These are phyloP conservation scores for Cryphonectria japonica DNA, from an alignment of 2,329 filamentous ascomycete genomes.

Conservation along the genomic window DNA sequence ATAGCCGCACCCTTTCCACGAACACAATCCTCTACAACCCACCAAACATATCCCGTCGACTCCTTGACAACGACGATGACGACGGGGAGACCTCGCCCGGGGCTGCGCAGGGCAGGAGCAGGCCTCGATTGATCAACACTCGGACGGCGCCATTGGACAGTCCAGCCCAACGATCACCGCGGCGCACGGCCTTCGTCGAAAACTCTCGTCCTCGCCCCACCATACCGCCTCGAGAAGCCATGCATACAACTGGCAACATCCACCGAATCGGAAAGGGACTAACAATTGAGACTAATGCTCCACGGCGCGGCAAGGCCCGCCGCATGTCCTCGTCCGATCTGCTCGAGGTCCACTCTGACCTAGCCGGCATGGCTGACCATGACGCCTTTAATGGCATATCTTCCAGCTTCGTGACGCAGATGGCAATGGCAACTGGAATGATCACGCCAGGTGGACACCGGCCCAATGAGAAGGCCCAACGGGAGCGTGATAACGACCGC, in stretches of 20 bases:
- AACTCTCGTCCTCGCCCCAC: conserved; percentile 62
- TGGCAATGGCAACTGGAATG: conserved; percentile 71
- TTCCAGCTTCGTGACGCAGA: conserved; percentile 79
- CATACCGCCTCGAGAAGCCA: conserved; percentile 53
- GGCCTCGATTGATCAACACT: conserved; percentile 43
- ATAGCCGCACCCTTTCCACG: conserved; percentile 76
- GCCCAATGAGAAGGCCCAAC: conserved; percentile 34
- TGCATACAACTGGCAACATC: conserved; percentile 57
- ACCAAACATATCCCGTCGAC: conserved; percentile 29
- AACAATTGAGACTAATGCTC: conserved; percentile 51
- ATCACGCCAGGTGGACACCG: conserved; percentile 50
- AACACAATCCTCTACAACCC: conserved; percentile 87
- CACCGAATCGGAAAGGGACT: conserved; percentile 53
- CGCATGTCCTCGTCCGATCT: conserved; percentile 69
- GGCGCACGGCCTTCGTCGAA: conserved; percentile 46
- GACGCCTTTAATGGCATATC: conserved; percentile 67
- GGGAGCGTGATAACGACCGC: conserved; percentile 49
- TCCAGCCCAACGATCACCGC: conserved; percentile 52
- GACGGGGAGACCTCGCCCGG: conserved; percentile 49
- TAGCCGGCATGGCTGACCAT: conserved; percentile 61
- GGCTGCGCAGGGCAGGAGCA: conserved; percentile 32
- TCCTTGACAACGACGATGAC: conserved; percentile 35
- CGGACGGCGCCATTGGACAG: conserved; percentile 45
- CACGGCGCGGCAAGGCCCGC: conserved; percentile 42
- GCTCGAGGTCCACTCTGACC: conserved; percentile 64